Base-by-base conservation (phyloP, 257 asterid species). In the Gentiana straminea region DNA sequence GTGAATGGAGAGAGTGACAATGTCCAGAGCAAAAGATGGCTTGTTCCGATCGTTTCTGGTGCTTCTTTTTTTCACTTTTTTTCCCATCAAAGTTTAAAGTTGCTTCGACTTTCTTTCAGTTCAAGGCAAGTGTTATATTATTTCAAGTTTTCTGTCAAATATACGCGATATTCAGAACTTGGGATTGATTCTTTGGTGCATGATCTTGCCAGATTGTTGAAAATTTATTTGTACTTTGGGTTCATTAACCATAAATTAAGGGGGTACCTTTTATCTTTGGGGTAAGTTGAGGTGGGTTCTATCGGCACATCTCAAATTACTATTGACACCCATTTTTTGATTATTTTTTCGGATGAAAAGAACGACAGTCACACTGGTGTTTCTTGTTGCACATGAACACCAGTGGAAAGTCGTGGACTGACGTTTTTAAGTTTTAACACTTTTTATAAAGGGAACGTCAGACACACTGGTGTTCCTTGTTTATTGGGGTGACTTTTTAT, bases 111-210 rank as follows among this genome's bases (percentile, higher is more conserved):
- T 61, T 55, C 51, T 43, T 41, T 35, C 51, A 7, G 49, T 54
- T 33, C 36, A 7, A 68, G 13, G 33, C 5, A 32, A 45, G 55
- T 58, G 8, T 15, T 52, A 51, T 63, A 58, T 56, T 60, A 50
- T 2, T 38, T 48, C 44, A 41, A 2, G 35, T 60, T 58, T 69
- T 24, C 3, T 13, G 2, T 49, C 47, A 13, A 60, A 51, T 37
- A 61, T 53, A 54, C 57, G 61, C 54, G 69, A 32, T 33, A 49
- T 62, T 8, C 44, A 61, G 45, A 62, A 39, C n/a, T 47, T 51
- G 48, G 47, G 57, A 57, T 35, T 53, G 34, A 55, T 57, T 24
- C 13, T 15, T 59, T 8, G 61, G 15, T 33, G 8, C n/a, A 59
- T 10, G 51, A 6, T 36, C 49, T 47, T 11, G 11, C 59, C 5